A percentile compares a stretch with the other conserved stretches of the same genome.
Evolutionary conservation across 352 stramenopile genomes (phyloP).

Genomic region (Pythium rishiriense): DNA sequence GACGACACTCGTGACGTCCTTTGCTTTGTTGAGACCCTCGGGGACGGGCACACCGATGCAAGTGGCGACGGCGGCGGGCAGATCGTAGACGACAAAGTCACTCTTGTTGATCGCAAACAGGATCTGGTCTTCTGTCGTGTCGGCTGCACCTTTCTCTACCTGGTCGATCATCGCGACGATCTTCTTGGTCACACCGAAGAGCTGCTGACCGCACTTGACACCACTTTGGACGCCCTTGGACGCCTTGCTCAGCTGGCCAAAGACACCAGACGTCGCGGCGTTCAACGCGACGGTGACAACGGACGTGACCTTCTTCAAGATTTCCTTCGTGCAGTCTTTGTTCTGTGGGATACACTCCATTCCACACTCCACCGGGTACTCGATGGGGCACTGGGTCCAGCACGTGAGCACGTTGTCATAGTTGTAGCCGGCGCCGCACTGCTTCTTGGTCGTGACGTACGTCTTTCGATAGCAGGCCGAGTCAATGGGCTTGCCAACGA

Average conservation of each 20-base stretch:
- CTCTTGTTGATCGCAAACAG: constrained; percentile 54
- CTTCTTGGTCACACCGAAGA: constrained; percentile 20
- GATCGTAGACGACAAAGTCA: constrained; percentile 52
- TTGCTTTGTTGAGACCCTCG: constrained; percentile 31
- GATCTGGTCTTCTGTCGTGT: constrained; percentile 54
- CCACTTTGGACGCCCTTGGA: constrained; percentile 21
- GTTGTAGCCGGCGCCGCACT: constrained; percentile 45
- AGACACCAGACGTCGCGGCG: constrained; percentile 38
- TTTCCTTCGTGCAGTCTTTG: constrained; percentile 48
- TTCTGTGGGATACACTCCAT: constrained; percentile 66
- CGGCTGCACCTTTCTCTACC: constrained; percentile 16
- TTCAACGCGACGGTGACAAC: constrained; percentile 42
- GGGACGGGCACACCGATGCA: constrained; percentile 41
- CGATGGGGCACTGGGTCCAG: constrained; percentile 55
- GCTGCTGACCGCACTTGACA: constrained; percentile 29
- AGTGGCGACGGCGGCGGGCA: constrained; percentile 47
- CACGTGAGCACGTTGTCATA: constrained; percentile 52
- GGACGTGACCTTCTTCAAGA: constrained; percentile 42
- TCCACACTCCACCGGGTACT: constrained; percentile 59
- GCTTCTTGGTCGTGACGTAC: constrained; percentile 33
- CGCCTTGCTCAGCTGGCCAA: constrained; percentile 33
- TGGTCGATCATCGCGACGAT: constrained; percentile 15
- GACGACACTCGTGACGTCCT: constrained; percentile 40
- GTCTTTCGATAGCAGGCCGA: constrained; percentile 34
- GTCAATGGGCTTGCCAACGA: constrained; percentile 21